Conservation (phyloP, 495 filamentous ascomycete species). For the Hyaloscypha finlandica region DNA sequence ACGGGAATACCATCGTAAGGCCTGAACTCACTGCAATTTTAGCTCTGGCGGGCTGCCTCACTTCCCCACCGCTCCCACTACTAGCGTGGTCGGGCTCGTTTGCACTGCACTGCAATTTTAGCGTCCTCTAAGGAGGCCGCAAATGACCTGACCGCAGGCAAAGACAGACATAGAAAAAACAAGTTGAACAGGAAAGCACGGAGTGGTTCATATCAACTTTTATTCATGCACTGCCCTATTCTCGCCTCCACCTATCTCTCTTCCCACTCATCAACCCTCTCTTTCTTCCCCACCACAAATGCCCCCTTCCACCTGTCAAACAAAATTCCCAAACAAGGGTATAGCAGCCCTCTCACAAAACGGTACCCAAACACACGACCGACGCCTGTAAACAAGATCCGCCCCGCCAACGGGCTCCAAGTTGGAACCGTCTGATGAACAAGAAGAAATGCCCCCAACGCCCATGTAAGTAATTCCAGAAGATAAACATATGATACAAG, state of each 20-base stretch:
- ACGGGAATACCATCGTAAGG: no score
- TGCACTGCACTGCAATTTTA: no score
- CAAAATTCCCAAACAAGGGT: constrained; percentile 13
- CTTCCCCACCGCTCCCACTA: no score
- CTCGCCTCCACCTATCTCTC: no score
- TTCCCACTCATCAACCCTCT: neutral
- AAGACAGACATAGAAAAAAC: neutral
- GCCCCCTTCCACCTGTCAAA: neutral
- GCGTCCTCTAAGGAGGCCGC: no score
- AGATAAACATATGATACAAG: constrained; percentile 16
- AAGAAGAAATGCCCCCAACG: neutral
- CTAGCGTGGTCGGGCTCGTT: no score
- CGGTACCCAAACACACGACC: neutral
- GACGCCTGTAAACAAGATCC: constrained; percentile 9
- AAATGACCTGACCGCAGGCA: no score
- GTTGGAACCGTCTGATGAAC: neutral
- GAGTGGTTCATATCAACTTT: neutral
- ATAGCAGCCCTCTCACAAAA: constrained; percentile 4
- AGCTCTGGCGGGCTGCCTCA: no score
- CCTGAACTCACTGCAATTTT: no score
- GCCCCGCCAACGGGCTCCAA: neutral
- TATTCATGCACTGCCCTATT: neutral
- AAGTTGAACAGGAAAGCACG: neutral
- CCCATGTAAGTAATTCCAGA: neutral
- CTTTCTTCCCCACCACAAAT: neutral